A percentile compares a stretch with the other conserved stretches of the same genome.
phyloP scores from a whole-genome alignment of 106 monocot genomes.

The Posidonia australis region DNA sequence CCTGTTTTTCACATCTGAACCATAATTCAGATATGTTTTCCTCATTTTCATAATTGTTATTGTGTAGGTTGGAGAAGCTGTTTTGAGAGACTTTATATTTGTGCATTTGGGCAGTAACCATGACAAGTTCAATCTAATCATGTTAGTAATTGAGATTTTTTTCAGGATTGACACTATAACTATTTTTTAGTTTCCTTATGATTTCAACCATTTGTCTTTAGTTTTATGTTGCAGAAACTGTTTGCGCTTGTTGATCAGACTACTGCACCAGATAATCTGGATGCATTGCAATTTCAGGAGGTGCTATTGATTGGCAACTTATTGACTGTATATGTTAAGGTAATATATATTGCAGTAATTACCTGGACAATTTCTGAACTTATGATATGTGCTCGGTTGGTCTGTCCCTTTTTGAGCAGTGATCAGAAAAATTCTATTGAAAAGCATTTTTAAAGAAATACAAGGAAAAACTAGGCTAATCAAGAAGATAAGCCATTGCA shows the following conservation, averaged over 20 bases:
- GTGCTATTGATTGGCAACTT: constrained; percentile 69
- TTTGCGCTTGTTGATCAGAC: constrained; percentile 92
- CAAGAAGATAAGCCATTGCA: no score
- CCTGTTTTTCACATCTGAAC: no score
- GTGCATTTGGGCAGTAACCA: constrained; percentile 76
- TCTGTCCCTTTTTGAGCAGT: background rate
- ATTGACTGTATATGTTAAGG: constrained; percentile 69
- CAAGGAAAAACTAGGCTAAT: no score
- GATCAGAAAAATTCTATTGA: no score
- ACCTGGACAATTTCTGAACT: background rate
- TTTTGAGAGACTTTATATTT: constrained; percentile 72
- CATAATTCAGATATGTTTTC: no score
- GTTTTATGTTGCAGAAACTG: constrained; percentile 98
- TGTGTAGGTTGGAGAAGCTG: constrained; percentile 75
- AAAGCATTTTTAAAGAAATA: no score
- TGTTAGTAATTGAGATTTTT: constrained; percentile 37
- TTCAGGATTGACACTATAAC: background rate
- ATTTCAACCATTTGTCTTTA: constrained; percentile 16
- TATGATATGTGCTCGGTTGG: background rate
- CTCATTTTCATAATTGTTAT: background rate
- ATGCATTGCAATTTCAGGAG: constrained; percentile 85
- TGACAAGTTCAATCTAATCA: constrained; percentile 89
- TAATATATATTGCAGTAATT: constrained; percentile 1
- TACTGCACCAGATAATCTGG: constrained; percentile 76
- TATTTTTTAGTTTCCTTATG: constrained; percentile 3